These are phyloP conservation scores for Hyaloscypha bicolor DNA, from an alignment of 495 filamentous ascomycete genomes.

Conservation along the genomic window DNA sequence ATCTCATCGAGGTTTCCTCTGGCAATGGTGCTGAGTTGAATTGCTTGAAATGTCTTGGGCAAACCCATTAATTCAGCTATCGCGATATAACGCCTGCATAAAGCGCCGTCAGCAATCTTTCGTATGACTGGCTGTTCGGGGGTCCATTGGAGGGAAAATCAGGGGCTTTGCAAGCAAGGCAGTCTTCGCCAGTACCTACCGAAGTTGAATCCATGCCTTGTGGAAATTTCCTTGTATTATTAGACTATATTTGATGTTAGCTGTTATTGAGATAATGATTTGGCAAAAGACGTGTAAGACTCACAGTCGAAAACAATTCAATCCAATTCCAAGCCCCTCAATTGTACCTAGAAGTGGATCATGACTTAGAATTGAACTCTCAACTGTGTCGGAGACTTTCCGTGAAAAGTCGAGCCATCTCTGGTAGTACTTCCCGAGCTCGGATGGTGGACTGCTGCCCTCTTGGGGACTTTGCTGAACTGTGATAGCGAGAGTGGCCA, in stretches of 20 bases:
- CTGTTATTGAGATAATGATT: not conserved
- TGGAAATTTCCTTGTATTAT: conserved; percentile 22
- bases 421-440: not conserved
- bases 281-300: not conserved
- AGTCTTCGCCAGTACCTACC: not conserved
- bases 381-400: conserved; percentile 13
- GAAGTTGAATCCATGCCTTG: conserved; percentile 24
- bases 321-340: conserved; percentile 8
- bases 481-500: conserved; percentile 20
- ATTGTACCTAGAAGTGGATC: conserved; percentile 16
- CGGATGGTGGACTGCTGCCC: not conserved
- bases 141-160: no score
- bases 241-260: conserved; percentile 13
- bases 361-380: conserved; percentile 12
- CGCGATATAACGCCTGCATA: conserved; percentile 4
- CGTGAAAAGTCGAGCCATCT: not conserved
- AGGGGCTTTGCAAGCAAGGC: no score
- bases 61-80: conserved; percentile 21
- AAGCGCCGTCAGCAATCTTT: no score
- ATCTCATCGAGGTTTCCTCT: conserved; percentile 1
- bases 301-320: conserved; percentile 21
- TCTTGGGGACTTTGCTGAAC: conserved; percentile 15
- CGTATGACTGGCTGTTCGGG: no score
- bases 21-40: conserved; percentile 6
- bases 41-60: conserved; percentile 17